phyloP scores from a whole-genome alignment of 768 basidiomycete species.

The Crucibulum laeve region DNA sequence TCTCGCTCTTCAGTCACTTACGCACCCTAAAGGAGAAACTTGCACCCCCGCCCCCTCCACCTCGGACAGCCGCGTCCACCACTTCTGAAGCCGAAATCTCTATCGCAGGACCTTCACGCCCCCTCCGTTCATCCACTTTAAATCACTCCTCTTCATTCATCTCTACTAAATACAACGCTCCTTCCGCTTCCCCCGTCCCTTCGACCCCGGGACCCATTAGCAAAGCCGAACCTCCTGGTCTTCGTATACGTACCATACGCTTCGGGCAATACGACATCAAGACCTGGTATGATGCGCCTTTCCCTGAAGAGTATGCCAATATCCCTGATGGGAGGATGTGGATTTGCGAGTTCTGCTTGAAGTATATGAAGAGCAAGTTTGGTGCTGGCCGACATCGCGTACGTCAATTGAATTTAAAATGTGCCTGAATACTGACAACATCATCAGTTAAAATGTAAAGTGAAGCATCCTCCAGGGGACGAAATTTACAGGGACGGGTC shows the following conservation, averaged over 20 bases:
- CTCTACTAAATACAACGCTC: slow-evolving; percentile 21
- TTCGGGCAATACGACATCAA: slow-evolving; percentile 91
- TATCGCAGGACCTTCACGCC: slow-evolving; percentile 52
- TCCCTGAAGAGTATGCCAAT: slow-evolving; percentile 93
- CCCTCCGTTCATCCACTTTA: slow-evolving; percentile 54
- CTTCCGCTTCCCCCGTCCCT: slow-evolving; percentile 35
- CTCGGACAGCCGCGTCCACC: slow-evolving; percentile 17
- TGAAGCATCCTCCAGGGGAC: slow-evolving; percentile 93
- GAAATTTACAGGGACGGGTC: slow-evolving; percentile 92
- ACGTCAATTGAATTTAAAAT: slow-evolving; percentile 23
- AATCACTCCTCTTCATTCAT: slow-evolving; percentile 28
- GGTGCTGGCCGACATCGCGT: slow-evolving; percentile 84
- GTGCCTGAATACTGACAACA: not conserved
- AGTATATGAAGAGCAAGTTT: slow-evolving; percentile 95
- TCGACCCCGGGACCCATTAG: slow-evolving; percentile 35
- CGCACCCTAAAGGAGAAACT: slow-evolving; percentile 39
- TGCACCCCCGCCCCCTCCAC: slow-evolving; percentile 35
- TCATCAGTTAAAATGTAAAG: slow-evolving; percentile 87
- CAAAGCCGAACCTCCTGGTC: slow-evolving; percentile 29
- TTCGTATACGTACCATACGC: slow-evolving; percentile 83
- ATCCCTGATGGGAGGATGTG: slow-evolving; percentile 90
- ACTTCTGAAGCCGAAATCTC: slow-evolving; percentile 20
- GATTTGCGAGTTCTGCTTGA: slow-evolving; percentile 98
- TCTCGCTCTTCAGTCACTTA: slow-evolving; percentile 1
- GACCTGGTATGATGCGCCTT: slow-evolving; percentile 99